phyloP scores from a whole-genome alignment of 495 filamentous ascomycete genomes.

The Neurospora hispaniola region DNA sequence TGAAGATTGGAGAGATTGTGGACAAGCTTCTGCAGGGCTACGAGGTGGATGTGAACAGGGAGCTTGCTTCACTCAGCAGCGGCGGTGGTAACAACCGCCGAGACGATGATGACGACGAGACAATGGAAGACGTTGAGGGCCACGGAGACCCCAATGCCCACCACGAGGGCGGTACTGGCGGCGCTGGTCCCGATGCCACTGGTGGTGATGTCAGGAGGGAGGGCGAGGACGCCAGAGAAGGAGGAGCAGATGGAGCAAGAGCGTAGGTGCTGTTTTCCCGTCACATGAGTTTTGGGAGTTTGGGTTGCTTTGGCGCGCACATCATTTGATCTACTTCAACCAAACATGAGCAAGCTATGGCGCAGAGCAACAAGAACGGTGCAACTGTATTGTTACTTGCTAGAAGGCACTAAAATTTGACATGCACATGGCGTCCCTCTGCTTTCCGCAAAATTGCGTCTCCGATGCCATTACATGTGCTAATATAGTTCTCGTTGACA shows the following conservation, averaged over 20 bases:
- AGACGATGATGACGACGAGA: constrained; percentile 59
- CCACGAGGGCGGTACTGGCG: constrained; percentile 55
- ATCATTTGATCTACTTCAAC: neutral
- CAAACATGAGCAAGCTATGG: constrained; percentile 3
- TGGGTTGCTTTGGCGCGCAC: neutral
- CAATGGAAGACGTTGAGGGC: constrained; percentile 77
- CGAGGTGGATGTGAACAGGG: constrained; percentile 72
- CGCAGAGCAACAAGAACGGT: constrained; percentile 4
- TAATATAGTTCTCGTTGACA: constrained; percentile 22
- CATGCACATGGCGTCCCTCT: constrained; percentile 7
- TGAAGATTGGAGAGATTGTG: constrained; percentile 74
- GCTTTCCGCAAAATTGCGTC: neutral
- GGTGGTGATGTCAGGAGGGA: constrained; percentile 86
- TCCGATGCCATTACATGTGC: constrained; percentile 9
- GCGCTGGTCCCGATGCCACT: constrained; percentile 75
- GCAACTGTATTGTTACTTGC: constrained; percentile 16
- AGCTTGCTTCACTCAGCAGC: constrained; percentile 54
- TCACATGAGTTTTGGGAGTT: constrained; percentile 17
- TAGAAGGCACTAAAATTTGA: constrained; percentile 14
- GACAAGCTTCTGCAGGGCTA: constrained; percentile 76
- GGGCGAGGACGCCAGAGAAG: constrained; percentile 75
- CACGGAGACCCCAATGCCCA: constrained; percentile 46
- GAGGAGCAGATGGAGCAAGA: constrained; percentile 92
- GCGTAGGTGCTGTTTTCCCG: constrained; percentile 76
- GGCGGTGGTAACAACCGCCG: constrained; percentile 50